Evolutionary conservation across 2,329 filamentous ascomycete species (phyloP).

Genomic region (Xylaria sp.): DNA sequence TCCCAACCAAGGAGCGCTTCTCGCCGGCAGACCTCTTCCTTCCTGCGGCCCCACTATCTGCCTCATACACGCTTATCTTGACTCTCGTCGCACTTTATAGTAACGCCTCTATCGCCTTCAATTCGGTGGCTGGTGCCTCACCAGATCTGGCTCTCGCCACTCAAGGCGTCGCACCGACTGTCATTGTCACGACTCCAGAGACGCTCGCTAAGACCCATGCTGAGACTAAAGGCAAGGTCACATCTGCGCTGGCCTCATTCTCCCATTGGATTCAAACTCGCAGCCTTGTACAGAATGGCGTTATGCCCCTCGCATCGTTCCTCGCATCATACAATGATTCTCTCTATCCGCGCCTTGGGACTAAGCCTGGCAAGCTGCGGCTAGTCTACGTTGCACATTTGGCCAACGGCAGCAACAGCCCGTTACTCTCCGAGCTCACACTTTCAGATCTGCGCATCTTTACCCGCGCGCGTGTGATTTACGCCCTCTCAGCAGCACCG

Average conservation of each 20-base stretch:
- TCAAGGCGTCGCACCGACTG: slow-evolving; percentile 79
- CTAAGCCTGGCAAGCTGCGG: slow-evolving; percentile 77
- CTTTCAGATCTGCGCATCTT: slow-evolving; percentile 86
- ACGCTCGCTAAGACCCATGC: slow-evolving; percentile 76
- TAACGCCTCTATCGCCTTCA: slow-evolving; percentile 87
- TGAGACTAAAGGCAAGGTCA: slow-evolving; percentile 68
- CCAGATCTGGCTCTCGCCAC: slow-evolving; percentile 79
- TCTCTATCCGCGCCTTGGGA: slow-evolving; percentile 68
- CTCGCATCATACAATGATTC: slow-evolving; percentile 71
- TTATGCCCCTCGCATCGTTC: slow-evolving; percentile 75
- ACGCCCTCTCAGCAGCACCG: slow-evolving; percentile 82
- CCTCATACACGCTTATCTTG: slow-evolving; percentile 81
- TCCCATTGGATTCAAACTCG: slow-evolving; percentile 79
- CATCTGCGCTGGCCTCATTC: slow-evolving; percentile 71
- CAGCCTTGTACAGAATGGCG: slow-evolving; percentile 74
- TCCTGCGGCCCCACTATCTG: slow-evolving; percentile 82
- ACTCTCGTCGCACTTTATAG: slow-evolving; percentile 85
- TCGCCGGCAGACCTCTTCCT: slow-evolving; percentile 82
- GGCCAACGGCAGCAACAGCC: slow-evolving; percentile 59
- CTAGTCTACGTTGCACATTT: slow-evolving; percentile 83
- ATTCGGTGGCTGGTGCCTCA: slow-evolving; percentile 81
- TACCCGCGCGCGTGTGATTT: slow-evolving; percentile 81
- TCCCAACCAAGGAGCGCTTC: slow-evolving; percentile 81
- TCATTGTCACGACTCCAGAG: slow-evolving; percentile 81
- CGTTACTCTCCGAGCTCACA: slow-evolving; percentile 73